phyloP scores from a whole-genome alignment of 345 rosid genomes.

The Salix udensis region DNA sequence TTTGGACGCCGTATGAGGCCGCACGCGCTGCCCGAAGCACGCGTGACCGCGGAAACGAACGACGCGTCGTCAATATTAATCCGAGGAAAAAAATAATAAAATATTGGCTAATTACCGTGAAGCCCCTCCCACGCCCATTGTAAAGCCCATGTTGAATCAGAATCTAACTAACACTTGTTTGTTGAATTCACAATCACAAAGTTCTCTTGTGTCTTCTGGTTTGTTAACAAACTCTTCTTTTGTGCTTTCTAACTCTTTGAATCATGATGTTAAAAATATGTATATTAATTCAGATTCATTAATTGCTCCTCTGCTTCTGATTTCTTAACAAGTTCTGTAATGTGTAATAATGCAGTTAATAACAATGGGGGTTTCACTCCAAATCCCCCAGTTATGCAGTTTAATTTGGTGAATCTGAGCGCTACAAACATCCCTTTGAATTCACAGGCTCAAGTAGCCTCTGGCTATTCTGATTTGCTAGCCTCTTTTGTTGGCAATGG shows the following conservation, averaged over 20 bases:
- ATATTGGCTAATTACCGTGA: too few relatives aligned
- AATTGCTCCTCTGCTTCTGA: background rate
- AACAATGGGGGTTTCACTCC: background rate
- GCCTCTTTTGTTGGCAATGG: too few relatives aligned
- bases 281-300: background rate
- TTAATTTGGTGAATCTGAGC: background rate
- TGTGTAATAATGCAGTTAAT: background rate
- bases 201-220: background rate
- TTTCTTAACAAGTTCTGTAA: background rate
- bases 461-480: too few relatives aligned
- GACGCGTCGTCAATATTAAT: too few relatives aligned
- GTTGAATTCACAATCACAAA: background rate
- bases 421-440: background rate
- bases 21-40: too few relatives aligned
- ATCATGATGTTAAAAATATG: background rate
- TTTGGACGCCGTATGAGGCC: too few relatives aligned
- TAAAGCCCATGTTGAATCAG: too few relatives aligned
- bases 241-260: background rate
- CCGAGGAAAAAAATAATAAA: too few relatives aligned
- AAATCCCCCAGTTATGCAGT: background rate
- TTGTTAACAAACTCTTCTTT: constrained; percentile 30
- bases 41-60: too few relatives aligned
- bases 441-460: too few relatives aligned
- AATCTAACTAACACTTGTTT: background rate
- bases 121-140: too few relatives aligned